Base-by-base conservation (phyloP, 192 early-diverging fungal genomes). In the Backusella psychrophila region DNA sequence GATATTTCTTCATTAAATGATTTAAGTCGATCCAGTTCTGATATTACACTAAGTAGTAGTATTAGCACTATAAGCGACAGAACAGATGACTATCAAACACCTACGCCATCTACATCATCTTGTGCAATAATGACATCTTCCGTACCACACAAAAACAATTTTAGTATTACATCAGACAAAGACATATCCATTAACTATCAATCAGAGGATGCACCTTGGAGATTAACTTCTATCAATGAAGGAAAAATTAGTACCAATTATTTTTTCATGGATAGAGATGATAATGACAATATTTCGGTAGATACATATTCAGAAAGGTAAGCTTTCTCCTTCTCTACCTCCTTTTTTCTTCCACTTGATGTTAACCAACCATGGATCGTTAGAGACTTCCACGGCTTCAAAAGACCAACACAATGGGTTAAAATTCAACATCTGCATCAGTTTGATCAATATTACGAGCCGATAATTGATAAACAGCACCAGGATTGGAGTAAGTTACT, bases 341-440 rank as follows among this genome's bases (percentile, higher is more conserved):
- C 21, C 23, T 63, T 29, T 63, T 36, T 23, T 3, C 12, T 21
- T 69, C n/a, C 42, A 3, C 6, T 69, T 19, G 21, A 4, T 36
- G 19, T 39, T 1, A 41, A 38, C 14, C 39, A 69, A 21, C 38
- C 17, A 23, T 38, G n/a, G 26, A 9, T 7, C 49, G 7, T 7
- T 80, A 88, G 88, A 31, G 88, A 89, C 67, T 82, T 80, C 66
- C 88, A 89, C 70, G 88, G 88, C 15, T 89, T 89, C 77, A 85
- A 82, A 66, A 85, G 81, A 53, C 81, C 79, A 46, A 85, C 83
- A 9, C 84, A 88, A 76, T 86, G 86, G 84, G 68, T 88, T 36
- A 82, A 81, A 4, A 70, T 77, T 15, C 76, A 84, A n/a, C 82
- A 89, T 46, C 82, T 85, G 74, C 74, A 77, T 35, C 76, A 82